Evolutionary conservation across 2,329 filamentous ascomycete species (phyloP).

Genomic region (Aurifilum marmelostoma): DNA sequence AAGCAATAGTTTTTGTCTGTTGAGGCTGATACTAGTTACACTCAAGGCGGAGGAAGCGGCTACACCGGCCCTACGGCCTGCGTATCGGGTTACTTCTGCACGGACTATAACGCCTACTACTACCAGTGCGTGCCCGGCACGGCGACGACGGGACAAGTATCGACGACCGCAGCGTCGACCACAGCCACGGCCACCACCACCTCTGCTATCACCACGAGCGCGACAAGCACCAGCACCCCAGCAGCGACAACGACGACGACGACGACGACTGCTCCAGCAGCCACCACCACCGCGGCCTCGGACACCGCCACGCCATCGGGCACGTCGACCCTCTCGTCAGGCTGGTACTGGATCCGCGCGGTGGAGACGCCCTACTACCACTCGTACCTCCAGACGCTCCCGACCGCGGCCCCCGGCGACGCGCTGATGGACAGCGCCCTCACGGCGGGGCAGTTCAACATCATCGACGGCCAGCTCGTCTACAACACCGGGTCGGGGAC

Average conservation of each 20-base stretch:
- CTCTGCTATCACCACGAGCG: constrained; percentile 1
- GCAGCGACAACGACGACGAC: constrained; percentile 24
- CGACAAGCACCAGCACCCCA: constrained; percentile 6
- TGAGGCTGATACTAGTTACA: constrained; percentile 3
- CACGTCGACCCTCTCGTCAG: constrained; percentile 46
- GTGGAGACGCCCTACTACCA: constrained; percentile 58
- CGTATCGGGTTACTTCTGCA: constrained; percentile 32
- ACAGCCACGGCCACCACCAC: constrained; percentile 3
- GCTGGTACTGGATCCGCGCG: constrained; percentile 58
- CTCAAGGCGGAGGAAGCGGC: constrained; percentile 29
- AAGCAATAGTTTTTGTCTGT: too few species aligned
- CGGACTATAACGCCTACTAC: constrained; percentile 30
- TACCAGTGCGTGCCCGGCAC: constrained; percentile 26
- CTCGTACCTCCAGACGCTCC: constrained; percentile 50
- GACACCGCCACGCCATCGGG: constrained; percentile 14
- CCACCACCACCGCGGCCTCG: constrained; percentile 19
- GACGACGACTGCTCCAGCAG: constrained; percentile 19
- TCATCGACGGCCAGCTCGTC: constrained; percentile 55
- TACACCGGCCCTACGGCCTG: constrained; percentile 30
- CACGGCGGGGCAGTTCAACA: constrained; percentile 58
- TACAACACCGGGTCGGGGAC: constrained; percentile 43
- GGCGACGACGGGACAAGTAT: neutral
- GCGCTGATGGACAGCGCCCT: constrained; percentile 51
- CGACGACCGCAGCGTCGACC: neutral
- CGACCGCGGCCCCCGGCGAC: constrained; percentile 42